Percentiles rank a stretch among this genome's conserved stretches.
Evolutionary conservation across 164 flowering plant genomes (phyloP).

Genomic region (Magnolia sinica): DNA sequence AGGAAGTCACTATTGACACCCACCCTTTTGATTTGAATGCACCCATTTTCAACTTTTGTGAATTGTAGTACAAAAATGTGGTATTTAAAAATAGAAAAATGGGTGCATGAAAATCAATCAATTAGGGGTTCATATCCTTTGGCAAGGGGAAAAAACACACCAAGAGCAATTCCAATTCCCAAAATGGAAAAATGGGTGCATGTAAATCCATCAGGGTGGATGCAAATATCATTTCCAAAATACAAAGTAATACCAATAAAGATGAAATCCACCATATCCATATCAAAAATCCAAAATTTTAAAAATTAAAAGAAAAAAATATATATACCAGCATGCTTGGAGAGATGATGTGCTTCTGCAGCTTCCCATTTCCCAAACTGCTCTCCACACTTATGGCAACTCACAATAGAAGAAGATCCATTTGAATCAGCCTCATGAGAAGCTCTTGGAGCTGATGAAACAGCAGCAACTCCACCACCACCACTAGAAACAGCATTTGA

Average conservation of each 20-base stretch:
- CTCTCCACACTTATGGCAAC: constrained; percentile 87
- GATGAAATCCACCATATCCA: not conserved
- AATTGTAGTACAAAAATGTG: not conserved
- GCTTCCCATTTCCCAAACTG: constrained; percentile 84
- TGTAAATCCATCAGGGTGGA: not conserved
- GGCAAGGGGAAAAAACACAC: not conserved
- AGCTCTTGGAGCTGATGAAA: constrained; percentile 30
- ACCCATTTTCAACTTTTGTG: not conserved
- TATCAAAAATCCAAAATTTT: not conserved
- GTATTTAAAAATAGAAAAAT: not conserved
- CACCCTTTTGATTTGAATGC: not conserved
- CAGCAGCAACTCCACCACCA: constrained; percentile 4
- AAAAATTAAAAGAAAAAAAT: not conserved
- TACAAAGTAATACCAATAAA: not conserved
- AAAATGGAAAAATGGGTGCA: not conserved
- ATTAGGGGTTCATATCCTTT: not conserved
- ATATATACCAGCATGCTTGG: constrained; percentile 81
- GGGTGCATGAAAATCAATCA: not conserved
- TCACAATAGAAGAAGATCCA: constrained; percentile 43
- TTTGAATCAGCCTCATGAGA: constrained; percentile 39
- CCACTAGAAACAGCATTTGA: constrained; percentile 17
- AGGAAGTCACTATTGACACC: not conserved
- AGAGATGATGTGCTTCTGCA: constrained; percentile 86
- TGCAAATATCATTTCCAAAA: not conserved
- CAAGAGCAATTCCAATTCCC: not conserved